Evolutionary conservation across 257 asterid genomes (phyloP), one percentile per base, ranked within the genome.

Genomic region (Solanum chiquidenum): DNA sequence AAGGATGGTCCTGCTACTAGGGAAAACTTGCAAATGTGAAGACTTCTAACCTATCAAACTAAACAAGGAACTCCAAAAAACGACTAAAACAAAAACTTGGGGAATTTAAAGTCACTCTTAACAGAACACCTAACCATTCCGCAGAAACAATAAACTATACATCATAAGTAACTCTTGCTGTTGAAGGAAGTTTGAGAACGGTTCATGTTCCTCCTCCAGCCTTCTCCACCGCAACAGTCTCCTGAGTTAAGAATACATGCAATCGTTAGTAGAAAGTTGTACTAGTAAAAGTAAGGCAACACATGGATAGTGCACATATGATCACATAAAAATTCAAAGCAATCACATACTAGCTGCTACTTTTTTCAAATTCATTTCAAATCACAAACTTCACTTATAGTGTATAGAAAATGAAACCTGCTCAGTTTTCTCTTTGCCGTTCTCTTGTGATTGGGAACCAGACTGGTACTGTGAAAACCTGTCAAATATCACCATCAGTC

Each of bases 401-500:
- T 12, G 16, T 3, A 42, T 20, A 34, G 29, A 88, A 86, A 25
- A 72, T 72, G 35, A 33, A 55, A 89, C 91, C 68, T 83, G 64
- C 80, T 83, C 87, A 18, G 49, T 33, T 31, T 64, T 62, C 83
- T 46, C 94, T 75, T 88, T 29, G 37, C 87, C 90, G 6, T 88
- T 90, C 21, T 52, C 64, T 71, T 86, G 86, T 9, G 87, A 46
- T 42, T 71, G 74, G 38, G 91, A 68, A 88, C 29, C 77, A 90
- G 94, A 82, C 33, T 90, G 75, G 49, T 87, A 55, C 86, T 90
- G 88, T 62, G 94, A 92, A 89, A 92, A 92, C 91, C 94, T 92
- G 87, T 38, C 80, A 87, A 85, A 60, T 55, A 84, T 33, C 46
- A 83, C 16, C 35, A 66, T 21, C 27, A 83, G 16, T 5, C 20